phyloP scores from a whole-genome alignment of 2,329 filamentous ascomycete genomes.

The Cladosporium sp. region DNA sequence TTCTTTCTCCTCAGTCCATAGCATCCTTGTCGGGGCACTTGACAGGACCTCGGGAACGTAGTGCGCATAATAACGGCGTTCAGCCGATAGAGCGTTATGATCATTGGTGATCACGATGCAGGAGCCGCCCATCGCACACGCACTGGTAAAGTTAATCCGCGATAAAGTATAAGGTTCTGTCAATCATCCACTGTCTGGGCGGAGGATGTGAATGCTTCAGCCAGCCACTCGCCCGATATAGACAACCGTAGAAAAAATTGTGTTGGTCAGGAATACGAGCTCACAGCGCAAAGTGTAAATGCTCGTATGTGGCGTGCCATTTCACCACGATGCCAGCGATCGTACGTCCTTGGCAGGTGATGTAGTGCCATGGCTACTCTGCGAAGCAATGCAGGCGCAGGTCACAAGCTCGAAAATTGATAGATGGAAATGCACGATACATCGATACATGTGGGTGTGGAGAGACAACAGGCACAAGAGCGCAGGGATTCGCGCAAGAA shows the following conservation, averaged over 20 bases:
- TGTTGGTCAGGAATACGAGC: neutral
- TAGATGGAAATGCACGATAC: neutral
- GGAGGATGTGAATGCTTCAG: neutral
- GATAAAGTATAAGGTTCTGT: slow-evolving; percentile 14
- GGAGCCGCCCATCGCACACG: neutral
- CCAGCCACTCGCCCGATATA: neutral
- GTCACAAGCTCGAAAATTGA: slow-evolving; percentile 1
- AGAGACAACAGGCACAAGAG: neutral
- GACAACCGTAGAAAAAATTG: neutral
- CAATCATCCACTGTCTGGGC: neutral
- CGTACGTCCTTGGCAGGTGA: slow-evolving; percentile 10
- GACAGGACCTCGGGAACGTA: neutral
- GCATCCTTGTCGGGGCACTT: neutral
- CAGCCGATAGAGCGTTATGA: slow-evolving; percentile 2
- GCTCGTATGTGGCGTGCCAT: neutral
- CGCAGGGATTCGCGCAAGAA: neutral
- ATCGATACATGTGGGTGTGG: neutral
- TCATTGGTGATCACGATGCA: slow-evolving; percentile 15
- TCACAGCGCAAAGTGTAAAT: neutral
- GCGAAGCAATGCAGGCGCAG: neutral
- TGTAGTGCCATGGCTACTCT: neutral
- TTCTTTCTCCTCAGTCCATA: neutral
- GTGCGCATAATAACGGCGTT: neutral
- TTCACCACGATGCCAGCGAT: neutral
- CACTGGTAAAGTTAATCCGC: neutral